These are phyloP conservation scores for Mortierella sp. DNA, from an alignment of 371 early-diverging fungal genomes.

Conservation along the genomic window DNA sequence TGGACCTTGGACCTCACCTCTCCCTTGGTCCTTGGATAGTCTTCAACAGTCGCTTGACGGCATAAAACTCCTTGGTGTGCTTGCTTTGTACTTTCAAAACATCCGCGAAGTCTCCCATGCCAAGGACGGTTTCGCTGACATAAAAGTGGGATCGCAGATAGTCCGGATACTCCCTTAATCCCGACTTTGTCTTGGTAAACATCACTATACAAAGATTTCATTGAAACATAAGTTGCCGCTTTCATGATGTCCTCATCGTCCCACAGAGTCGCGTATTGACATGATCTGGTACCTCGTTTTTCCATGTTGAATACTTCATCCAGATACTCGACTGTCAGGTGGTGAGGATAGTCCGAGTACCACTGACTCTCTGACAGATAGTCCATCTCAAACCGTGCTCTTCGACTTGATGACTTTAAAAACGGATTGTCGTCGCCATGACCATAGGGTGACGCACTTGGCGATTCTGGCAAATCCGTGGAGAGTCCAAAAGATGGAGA, in stretches of 20 bases:
- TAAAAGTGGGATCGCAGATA: slow-evolving; percentile 36
- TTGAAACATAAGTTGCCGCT: neutral
- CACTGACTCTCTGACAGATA: slow-evolving; percentile 49
- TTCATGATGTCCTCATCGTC: too few relatives aligned
- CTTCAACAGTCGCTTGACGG: slow-evolving; percentile 80
- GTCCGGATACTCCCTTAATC: slow-evolving; percentile 32
- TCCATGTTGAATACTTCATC: slow-evolving; percentile 43
- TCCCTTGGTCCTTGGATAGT: slow-evolving; percentile 80
- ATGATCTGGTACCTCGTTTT: slow-evolving; percentile 23
- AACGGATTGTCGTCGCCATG: slow-evolving; percentile 39
- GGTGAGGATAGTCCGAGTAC: slow-evolving; percentile 51
- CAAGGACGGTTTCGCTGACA: slow-evolving; percentile 56
- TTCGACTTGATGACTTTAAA: slow-evolving; percentile 24
- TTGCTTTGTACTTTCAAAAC: slow-evolving; percentile 76
- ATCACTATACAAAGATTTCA: slow-evolving; percentile 19
- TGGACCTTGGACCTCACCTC: slow-evolving; percentile 58
- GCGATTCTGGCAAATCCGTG: neutral
- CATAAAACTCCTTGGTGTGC: slow-evolving; percentile 69
- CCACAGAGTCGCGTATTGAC: too few relatives aligned
- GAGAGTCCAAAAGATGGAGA: slow-evolving; percentile 7
- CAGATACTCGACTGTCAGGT: slow-evolving; percentile 41
- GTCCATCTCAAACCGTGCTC: slow-evolving; percentile 28
- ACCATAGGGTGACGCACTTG: slow-evolving; percentile 9
- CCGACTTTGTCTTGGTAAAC: slow-evolving; percentile 33
- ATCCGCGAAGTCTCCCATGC: slow-evolving; percentile 84